Conservation (phyloP, 192 early-diverging fungal species). For the Endogone sp. region DNA sequence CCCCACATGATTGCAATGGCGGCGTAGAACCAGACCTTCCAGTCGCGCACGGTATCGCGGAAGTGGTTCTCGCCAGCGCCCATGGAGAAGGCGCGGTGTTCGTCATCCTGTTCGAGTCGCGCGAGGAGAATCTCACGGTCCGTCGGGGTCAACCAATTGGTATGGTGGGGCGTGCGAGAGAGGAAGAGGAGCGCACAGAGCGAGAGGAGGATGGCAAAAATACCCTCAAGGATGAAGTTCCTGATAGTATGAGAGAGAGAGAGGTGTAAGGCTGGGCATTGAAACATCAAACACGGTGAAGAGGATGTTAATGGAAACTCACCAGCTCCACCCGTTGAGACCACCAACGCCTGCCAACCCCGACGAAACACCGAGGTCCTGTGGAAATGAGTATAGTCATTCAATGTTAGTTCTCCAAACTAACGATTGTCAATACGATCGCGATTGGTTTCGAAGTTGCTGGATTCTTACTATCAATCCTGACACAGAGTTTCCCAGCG, state of each 20-base stretch:
- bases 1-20: not conserved
- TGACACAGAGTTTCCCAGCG: conserved; percentile 53
- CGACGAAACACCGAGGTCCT: not conserved
- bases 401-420: too few relatives aligned
- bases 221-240: not conserved
- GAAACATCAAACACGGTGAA: not conserved
- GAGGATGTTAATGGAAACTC: not conserved
- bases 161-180: not conserved
- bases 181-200: not conserved
- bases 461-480: conserved; percentile 52
- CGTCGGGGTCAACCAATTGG: not conserved
- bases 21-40: not conserved
- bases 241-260: not conserved
- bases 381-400: too few relatives aligned
- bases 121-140: not conserved
- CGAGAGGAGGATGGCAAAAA: not conserved
- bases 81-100: not conserved
- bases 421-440: too few relatives aligned
- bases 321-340: not conserved
- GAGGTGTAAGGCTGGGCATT: not conserved
- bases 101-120: not conserved
- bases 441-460: too few relatives aligned
- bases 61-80: not conserved
- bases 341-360: not conserved
- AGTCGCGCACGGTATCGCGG: not conserved